These are phyloP conservation scores for Tuber umbilicatum DNA, from an alignment of 495 filamentous ascomycete genomes.

Conservation along the genomic window DNA sequence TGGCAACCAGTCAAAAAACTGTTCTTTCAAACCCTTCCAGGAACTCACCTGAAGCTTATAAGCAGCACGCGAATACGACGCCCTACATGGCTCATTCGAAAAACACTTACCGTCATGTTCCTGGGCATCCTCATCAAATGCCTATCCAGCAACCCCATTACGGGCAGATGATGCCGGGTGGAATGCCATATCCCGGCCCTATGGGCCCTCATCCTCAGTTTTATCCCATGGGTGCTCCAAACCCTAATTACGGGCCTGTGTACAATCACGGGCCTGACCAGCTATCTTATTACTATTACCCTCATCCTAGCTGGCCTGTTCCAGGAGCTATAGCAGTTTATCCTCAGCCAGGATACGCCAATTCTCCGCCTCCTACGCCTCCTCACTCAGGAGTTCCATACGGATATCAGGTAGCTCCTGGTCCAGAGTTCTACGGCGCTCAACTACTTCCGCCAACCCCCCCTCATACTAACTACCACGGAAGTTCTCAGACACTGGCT, in stretches of 20 bases:
- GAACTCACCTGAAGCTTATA: constrained; percentile 22
- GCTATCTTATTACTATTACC: constrained; percentile 30
- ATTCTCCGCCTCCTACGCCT: constrained; percentile 36
- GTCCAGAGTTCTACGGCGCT: constrained; percentile 17
- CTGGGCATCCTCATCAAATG: constrained; percentile 32
- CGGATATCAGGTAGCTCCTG: constrained; percentile 30
- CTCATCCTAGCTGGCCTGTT: constrained; percentile 45
- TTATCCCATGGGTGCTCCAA: constrained; percentile 24
- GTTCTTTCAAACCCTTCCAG: constrained; percentile 21
- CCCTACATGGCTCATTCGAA: constrained; percentile 31
- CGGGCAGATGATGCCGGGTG: constrained; percentile 23
- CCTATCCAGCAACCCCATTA: constrained; percentile 27
- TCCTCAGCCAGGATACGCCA: constrained; percentile 27
- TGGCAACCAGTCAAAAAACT: constrained; percentile 20
- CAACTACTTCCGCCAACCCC: constrained; percentile 28
- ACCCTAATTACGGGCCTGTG: constrained; percentile 28
- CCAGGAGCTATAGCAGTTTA: constrained; percentile 36
- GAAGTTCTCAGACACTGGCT: constrained; percentile 14
- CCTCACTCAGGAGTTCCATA: constrained; percentile 36
- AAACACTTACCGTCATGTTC: constrained; percentile 40
- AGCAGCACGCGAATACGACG: constrained; percentile 2
- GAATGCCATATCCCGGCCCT: constrained; percentile 26
- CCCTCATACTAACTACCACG: constrained; percentile 20
- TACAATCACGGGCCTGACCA: constrained; percentile 28
- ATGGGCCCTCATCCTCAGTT: constrained; percentile 30